Conservation (phyloP, 176 grass and related monocot species). For the Cymbopogon citratus region DNA sequence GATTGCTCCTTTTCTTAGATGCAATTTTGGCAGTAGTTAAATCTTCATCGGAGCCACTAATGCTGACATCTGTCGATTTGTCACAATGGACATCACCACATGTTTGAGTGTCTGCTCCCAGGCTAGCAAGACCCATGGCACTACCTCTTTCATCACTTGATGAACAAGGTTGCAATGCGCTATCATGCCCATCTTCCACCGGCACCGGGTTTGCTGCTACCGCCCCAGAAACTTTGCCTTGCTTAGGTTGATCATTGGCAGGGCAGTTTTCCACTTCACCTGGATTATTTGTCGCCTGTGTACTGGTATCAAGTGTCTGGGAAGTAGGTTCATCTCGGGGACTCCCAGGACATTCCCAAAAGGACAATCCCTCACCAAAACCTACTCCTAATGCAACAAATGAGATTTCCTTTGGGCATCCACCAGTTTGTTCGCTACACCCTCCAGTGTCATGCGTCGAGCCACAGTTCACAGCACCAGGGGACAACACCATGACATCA, state of each 20-base stretch:
- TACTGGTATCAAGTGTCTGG: slow-evolving; percentile 22
- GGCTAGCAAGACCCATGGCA: slow-evolving; percentile 1
- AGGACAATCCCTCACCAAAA: slow-evolving; percentile 46
- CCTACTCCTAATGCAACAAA: slow-evolving; percentile 37
- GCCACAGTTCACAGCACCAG: slow-evolving; percentile 26
- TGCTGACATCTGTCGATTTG: not conserved
- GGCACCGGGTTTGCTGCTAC: slow-evolving; percentile 19
- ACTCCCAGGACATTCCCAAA: slow-evolving; percentile 49
- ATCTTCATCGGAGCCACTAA: not conserved
- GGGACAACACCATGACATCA: slow-evolving; percentile 44
- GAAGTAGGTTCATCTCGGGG: slow-evolving; percentile 12
- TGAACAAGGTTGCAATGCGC: slow-evolving; percentile 30
- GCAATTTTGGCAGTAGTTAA: not conserved
- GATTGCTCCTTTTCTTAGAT: not conserved
- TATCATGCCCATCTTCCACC: slow-evolving; percentile 35
- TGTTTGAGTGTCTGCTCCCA: not conserved
- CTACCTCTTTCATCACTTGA: slow-evolving; percentile 21
- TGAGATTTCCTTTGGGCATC: slow-evolving; percentile 22
- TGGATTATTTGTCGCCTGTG: slow-evolving; percentile 28
- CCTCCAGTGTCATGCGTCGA: slow-evolving; percentile 3
- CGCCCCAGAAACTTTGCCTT: slow-evolving; percentile 19
- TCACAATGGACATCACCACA: not conserved
- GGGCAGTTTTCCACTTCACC: slow-evolving; percentile 22
- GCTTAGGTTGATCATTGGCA: slow-evolving; percentile 29
- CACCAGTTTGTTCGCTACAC: slow-evolving; percentile 36